Base-by-base conservation (phyloP, 2,329 filamentous ascomycete species). In the Thelonectria discophora region DNA sequence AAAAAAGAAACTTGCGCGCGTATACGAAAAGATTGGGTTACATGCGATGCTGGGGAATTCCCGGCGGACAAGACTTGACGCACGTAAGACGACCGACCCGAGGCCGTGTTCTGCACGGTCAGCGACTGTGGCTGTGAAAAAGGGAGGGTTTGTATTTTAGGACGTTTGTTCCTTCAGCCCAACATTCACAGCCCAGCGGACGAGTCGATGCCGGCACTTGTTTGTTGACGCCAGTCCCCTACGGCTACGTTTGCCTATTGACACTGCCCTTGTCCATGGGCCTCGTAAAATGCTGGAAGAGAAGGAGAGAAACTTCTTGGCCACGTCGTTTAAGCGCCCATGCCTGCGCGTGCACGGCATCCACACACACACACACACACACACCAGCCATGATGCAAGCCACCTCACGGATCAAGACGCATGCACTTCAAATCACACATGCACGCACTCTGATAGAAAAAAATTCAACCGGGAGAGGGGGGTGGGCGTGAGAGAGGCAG, bases 61-160 rank as follows among this genome's bases (percentile, higher is more conserved):
- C 49, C 49, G 43, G 49, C 32, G 45, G 32, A 7, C 24, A 24
- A 40, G 21, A n/a, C n/a, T n/a, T 46, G n/a, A 3, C 39, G 34
- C 32, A n/a, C 11, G 17, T 20, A 55, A 50, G 43, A 57, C 46
- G 46, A 49, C 46, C 10, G 42, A 43, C 42, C 24, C 18, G 17
- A 55, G 32, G 47, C 17, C 46, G 21, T 40, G 54, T 45, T 40
- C 56, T 59, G 56, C 56, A 42, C 49, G 42, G 56, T 59, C 56
- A 59, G 56, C 56, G 40, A 50, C 39, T 47, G 48, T 52, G 56
- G 49, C 42, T 48, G 56, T 54, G 49, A 34, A 42, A 34, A 45
- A 49, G 20, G 17, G 24, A 34, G 37, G 34, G 32, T 49, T 50
- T 27, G 27, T 49, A 27, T 47, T 47, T 47, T 47, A 21, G 43